Conservation (phyloP, 306 rosid genomes). For the Lagenaria siceraria region DNA sequence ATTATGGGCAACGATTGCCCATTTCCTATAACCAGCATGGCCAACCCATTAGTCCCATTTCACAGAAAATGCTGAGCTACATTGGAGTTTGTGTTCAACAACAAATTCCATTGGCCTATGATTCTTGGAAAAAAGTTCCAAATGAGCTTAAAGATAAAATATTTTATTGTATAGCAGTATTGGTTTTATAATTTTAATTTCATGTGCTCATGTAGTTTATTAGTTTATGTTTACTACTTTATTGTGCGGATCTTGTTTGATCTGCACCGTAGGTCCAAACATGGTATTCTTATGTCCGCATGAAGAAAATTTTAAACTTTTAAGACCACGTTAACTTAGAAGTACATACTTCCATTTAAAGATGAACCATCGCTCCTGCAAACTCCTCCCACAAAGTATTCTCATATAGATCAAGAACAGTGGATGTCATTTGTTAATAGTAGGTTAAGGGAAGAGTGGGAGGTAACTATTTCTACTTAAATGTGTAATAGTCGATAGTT, state of each 20-base stretch:
- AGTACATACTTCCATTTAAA: not conserved
- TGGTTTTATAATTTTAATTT: not conserved
- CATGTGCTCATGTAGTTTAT: not conserved
- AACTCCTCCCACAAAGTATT: not conserved
- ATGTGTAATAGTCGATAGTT: too few relatives aligned
- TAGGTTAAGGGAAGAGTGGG: not conserved
- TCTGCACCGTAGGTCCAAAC: not conserved
- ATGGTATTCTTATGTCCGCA: not conserved
- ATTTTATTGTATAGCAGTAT: not conserved
- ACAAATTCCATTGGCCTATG: not conserved
- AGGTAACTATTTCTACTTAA: not conserved
- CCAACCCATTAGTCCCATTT: not conserved
- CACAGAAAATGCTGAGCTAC: not conserved
- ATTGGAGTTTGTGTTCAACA: not conserved
- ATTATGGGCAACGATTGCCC: not conserved
- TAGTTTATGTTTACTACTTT: too few relatives aligned
- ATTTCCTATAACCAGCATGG: not conserved
- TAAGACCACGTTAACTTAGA: not conserved
- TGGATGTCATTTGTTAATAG: not conserved
- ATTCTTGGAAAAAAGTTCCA: not conserved
- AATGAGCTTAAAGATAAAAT: not conserved
- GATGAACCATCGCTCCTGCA: not conserved
- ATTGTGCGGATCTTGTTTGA: not conserved
- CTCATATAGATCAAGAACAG: not conserved
- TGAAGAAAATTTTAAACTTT: not conserved